Conservation (phyloP, 495 filamentous ascomycete species). For the Terfezia claveryi region DNA sequence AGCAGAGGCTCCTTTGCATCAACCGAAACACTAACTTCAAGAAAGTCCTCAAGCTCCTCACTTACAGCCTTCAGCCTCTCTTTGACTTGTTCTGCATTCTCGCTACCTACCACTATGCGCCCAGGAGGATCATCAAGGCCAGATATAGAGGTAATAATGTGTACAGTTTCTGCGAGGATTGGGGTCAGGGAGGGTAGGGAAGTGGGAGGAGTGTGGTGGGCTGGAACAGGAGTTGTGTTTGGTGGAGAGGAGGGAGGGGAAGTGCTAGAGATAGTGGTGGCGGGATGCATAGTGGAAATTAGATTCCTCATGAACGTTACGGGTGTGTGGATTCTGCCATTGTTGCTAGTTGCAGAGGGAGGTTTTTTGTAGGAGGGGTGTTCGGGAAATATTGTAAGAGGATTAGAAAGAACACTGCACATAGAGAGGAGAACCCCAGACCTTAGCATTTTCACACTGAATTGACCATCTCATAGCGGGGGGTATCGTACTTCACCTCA, state of each 20-base stretch:
- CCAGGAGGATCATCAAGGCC: constrained; percentile 92
- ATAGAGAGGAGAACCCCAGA: neutral
- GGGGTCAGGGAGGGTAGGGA: neutral
- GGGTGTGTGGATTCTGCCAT: neutral
- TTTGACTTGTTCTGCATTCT: constrained; percentile 70
- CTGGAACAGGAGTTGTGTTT: neutral
- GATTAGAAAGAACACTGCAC: neutral
- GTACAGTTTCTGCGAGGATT: constrained; percentile 46
- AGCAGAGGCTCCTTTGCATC: constrained; percentile 16
- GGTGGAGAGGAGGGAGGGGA: neutral
- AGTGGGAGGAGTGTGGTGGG: neutral
- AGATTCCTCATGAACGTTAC: neutral
- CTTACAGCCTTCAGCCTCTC: constrained; percentile 93
- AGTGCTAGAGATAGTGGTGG: neutral
- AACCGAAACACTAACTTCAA: constrained; percentile 66
- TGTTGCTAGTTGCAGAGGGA: no score
- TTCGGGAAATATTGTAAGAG: neutral
- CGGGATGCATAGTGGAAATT: neutral
- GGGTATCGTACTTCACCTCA: constrained; percentile 11
- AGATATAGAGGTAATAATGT: constrained; percentile 72
- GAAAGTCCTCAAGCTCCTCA: constrained; percentile 89
- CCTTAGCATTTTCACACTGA: neutral
- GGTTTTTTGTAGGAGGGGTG: neutral
- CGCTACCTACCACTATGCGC: constrained; percentile 79
- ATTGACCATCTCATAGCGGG: neutral